phyloP scores from a whole-genome alignment of 73 alveolate species.

The Paramecium pentaurelia region DNA sequence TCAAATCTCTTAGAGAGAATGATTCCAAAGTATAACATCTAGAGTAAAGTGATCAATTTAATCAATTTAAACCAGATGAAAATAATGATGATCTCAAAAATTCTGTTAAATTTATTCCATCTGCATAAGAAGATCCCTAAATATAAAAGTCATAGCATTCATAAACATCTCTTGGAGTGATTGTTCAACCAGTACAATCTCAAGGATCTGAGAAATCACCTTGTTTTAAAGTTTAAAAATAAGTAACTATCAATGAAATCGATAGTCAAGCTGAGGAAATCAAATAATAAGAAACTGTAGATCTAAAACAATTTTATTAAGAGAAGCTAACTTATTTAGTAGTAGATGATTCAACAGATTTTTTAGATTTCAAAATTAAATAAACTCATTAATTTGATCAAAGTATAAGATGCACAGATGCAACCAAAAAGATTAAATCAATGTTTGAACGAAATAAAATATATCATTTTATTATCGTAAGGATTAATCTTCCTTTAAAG shows the following conservation, averaged over 20 bases:
- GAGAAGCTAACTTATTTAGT: not conserved
- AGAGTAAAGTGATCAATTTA: not conserved
- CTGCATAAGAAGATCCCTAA: not conserved
- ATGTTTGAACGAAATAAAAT: not conserved
- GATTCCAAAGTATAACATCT: not conserved
- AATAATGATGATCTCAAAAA: not conserved
- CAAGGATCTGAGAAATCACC: not conserved
- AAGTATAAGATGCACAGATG: not conserved
- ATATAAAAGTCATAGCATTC: not conserved
- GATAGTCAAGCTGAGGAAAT: not conserved
- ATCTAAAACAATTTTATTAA: not conserved
- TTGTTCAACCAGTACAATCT: not conserved
- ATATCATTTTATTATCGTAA: constrained; percentile 1
- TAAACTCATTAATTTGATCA: not conserved
- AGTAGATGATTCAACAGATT: not conserved
- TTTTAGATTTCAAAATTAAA: not conserved
- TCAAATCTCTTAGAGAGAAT: not conserved
- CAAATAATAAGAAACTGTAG: not conserved
- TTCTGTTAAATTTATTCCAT: not conserved
- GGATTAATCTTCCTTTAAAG: not conserved
- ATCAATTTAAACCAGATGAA: not conserved
- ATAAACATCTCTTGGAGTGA: not conserved
- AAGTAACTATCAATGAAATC: constrained; percentile 3
- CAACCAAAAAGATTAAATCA: not conserved
- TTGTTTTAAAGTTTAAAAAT: not conserved